Conservation (phyloP, 345 rosid species). For the Dovyalis caffra region DNA sequence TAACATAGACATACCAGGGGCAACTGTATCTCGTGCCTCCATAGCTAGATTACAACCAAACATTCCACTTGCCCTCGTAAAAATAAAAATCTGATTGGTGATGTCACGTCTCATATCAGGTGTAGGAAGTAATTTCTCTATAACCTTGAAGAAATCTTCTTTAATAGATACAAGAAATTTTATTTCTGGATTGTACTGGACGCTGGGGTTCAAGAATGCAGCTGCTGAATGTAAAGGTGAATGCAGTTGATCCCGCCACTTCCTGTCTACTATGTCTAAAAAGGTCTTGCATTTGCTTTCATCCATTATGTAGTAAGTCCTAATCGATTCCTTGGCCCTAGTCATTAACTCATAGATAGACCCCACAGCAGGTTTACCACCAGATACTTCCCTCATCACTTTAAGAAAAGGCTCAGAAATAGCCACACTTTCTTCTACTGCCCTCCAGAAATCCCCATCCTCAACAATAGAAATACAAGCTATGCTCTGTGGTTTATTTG, state of each 20-base stretch:
- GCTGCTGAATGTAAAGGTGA: constrained; percentile 87
- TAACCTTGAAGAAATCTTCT: constrained; percentile 76
- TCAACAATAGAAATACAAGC: constrained; percentile 54
- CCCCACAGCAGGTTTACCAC: constrained; percentile 75
- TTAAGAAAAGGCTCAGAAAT: constrained; percentile 80
- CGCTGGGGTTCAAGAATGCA: constrained; percentile 77
- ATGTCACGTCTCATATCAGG: constrained; percentile 85
- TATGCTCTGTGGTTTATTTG: constrained; percentile 62
- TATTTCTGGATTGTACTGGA: constrained; percentile 78
- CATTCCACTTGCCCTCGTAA: constrained; percentile 75
- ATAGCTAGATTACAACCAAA: constrained; percentile 76
- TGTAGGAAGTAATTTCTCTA: constrained; percentile 83
- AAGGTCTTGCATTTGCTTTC: constrained; percentile 78
- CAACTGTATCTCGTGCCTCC: constrained; percentile 76
- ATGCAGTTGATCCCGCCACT: constrained; percentile 79
- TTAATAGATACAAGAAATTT: constrained; percentile 69
- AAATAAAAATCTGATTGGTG: constrained; percentile 68
- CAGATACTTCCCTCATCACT: constrained; percentile 80
- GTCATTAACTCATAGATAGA: constrained; percentile 83
- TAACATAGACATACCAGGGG: constrained; percentile 57
- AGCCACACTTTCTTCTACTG: constrained; percentile 81
- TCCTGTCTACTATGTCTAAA: constrained; percentile 70
- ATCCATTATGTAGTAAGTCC: constrained; percentile 87
- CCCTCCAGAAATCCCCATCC: constrained; percentile 80
- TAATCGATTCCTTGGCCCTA: constrained; percentile 74